A percentile compares a stretch with the other conserved stretches of the same genome.
These are phyloP conservation scores for Populus hybrid DNA, from an alignment of 441 rosid species.

Conservation along the genomic window DNA sequence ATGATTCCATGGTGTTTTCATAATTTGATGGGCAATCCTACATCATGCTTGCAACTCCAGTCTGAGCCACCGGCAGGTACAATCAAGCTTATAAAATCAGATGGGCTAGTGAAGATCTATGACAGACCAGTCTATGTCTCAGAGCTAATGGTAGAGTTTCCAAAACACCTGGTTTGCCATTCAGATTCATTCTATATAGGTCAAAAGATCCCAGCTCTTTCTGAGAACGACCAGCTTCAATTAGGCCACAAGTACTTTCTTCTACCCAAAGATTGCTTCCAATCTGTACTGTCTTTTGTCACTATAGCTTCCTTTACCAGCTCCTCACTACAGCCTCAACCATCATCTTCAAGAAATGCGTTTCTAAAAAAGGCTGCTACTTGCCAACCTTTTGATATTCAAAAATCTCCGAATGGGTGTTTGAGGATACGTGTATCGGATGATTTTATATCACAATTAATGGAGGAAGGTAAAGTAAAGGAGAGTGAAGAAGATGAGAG, in stretches of 20 bases:
- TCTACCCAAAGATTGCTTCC: constrained; percentile 68
- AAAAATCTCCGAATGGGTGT: constrained; percentile 57
- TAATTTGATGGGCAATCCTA: constrained; percentile 33
- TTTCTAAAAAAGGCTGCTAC: constrained; percentile 39
- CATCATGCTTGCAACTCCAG: constrained; percentile 41
- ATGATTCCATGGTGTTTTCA: constrained; percentile 40
- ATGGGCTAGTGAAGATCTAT: constrained; percentile 64
- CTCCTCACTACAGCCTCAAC: not conserved
- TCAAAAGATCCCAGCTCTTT: too few species aligned
- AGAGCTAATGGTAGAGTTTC: constrained; percentile 57
- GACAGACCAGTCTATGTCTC: constrained; percentile 55
- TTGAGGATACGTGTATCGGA: constrained; percentile 71
- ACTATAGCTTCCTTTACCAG: constrained; percentile 57
- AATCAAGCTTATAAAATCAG: constrained; percentile 62
- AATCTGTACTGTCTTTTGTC: constrained; percentile 63
- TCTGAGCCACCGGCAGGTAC: constrained; percentile 18
- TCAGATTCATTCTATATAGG: too few species aligned
- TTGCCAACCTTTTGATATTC: constrained; percentile 62
- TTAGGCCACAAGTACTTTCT: constrained; percentile 77
- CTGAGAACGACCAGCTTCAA: constrained; percentile 64
- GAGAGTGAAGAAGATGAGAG: constrained; percentile 14
- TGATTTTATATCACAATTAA: constrained; percentile 65
- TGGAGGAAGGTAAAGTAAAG: constrained; percentile 39
- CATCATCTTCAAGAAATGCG: constrained; percentile 23
- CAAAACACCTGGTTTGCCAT: constrained; percentile 77